Base-by-base conservation (phyloP, 2,329 filamentous ascomycete genomes). In the Colletotrichum falcatum region DNA sequence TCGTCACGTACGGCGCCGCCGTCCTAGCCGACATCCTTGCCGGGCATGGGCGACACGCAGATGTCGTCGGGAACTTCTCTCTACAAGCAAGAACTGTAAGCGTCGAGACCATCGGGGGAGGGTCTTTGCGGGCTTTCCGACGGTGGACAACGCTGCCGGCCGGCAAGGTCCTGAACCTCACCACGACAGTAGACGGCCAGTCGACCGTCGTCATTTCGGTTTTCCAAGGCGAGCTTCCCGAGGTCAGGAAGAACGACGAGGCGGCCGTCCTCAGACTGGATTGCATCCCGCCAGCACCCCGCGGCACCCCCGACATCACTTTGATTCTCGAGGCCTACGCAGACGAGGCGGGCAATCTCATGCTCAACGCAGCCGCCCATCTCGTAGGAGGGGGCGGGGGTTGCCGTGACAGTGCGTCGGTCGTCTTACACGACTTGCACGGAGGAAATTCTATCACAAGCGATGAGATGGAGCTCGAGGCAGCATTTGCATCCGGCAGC, bases 391-490 rank as follows among this genome's bases (percentile, higher is more conserved):
- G 18, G 5, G 23, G 11, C 1, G 60, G 30, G 30, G 2, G 28
- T 16, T 62, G 60, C 11, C 20, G 9, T 5, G 23, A 53, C 12
- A 28, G 18, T 30, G 46, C 60, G 16, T 4, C 35, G 9, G 60
- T 33, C 3, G 9, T 62, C 14, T 23, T 62, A 1, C 30, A 53
- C 35, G 48, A 42, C 2, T 62, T 62, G 18, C 14, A 7, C 16
- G 35, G 23, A 4, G 9, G 4, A 8, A n/a, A 23, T 3, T 20
- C n/a, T 12, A 42, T 61, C 3, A 53, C 14, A 9, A 23, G 9
- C 30, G 44, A 61, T 26, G 58, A 61, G 7, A n/a, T 62, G 16
- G 46, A 53, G n/a, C 60, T 62, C 28, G 60, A 53, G 14, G 60
- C 33, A 20, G 48, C 48, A 5, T 62, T 53, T 42, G 60, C 16